Evolutionary conservation across 2,329 filamentous ascomycete genomes (phyloP), one percentile per base, ranked within the genome.

Genomic region (Fusarium pseudograminearum): DNA sequence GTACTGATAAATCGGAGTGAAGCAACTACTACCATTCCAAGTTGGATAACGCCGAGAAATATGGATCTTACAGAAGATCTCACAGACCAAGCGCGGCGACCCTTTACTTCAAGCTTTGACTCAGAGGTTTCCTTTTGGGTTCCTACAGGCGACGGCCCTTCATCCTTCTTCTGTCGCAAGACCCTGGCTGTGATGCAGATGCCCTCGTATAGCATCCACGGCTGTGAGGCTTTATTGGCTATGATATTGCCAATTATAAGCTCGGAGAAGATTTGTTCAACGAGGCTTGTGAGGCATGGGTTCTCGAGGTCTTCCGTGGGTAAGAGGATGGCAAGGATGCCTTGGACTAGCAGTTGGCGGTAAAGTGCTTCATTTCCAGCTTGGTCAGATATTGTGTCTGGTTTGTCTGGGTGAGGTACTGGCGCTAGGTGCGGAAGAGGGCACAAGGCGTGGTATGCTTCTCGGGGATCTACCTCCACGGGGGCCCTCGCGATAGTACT

Each of bases 261-360:
- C 80, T 98, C 94, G 9, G 94, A 93, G 66, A 98, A 85, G 70
- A 98, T 92, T 80, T 98, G 93, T 57, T 90, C 89, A 67, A 98
- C 91, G 66, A 99, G 84, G 36, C 93, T 87, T 59, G 92, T 91
- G 74, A 98, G 84, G 78, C 93, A 97, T 56, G 89, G 89, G 78
- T 97, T 98, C 75, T 95, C 90, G 40, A 98, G 84, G 78, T 98
- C 95, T 76, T 98, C 95, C 18, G 94, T 96, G 12, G 96, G 96
- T 22, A 99, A 85, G 18, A 99, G 86, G 54, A 97, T 85, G 26
- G 93, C 91, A 66, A 99, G 83, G 38, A 94, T 85, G 31, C 91
- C 93, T 76, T 94, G 90, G 18, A 94, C 91, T n/a, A 98, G 85
- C 59, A 98, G 83, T 76, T 97, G 93, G 73, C 95, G 91, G 83